Base-by-base conservation (phyloP, 495 filamentous ascomycete species). In the Podospora pseudocomata region DNA sequence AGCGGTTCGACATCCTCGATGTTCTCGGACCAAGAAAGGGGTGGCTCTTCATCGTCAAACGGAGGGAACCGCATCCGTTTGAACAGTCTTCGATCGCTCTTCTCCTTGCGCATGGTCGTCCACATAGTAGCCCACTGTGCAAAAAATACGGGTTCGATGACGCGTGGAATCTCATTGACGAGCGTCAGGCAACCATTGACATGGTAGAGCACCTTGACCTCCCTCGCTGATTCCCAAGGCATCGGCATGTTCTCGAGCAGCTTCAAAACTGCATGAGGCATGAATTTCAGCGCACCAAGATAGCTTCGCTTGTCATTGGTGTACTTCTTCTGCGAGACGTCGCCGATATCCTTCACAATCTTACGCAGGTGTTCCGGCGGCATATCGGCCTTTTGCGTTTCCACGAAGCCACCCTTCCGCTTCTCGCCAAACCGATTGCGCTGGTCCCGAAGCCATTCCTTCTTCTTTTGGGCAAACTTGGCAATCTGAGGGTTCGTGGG, bases 71-170 rank as follows among this genome's bases (percentile, higher is more conserved):
- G 88, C 96, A 99, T 99, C 66, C 96, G 85, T 82, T 99, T 99
- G 85, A 99, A 99, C 74, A 98, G 89, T 74, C 96, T 84, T 72
- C 96, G 82, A 76, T 98, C 96, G 73, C 92, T 94, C 85, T 99
- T 99, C 78, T 99, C 96, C 67, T 96, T 88, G 76, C 96, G 88
- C 96, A 99, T 99, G 62, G 88, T 91, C 69, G 97, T 91, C 96
- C 96, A 99, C 96, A 99, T 98, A 11, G 92, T 96, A 27, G 95
- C 94, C 96, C 96, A 99, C 79, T 99, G 96, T 68, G 96, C 96
- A 75, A 97, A 94, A 79, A 97, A 99, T 18, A 99, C 92, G 2
- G 96, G 96, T 80, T 98, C 95, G 75, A 99, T 98, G 60, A 99
- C 96, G 72, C 96, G 86, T 20, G 96, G 96, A 6, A 89, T 93